phyloP scores from a whole-genome alignment of 495 filamentous ascomycete species.

The Neurospora africana region DNA sequence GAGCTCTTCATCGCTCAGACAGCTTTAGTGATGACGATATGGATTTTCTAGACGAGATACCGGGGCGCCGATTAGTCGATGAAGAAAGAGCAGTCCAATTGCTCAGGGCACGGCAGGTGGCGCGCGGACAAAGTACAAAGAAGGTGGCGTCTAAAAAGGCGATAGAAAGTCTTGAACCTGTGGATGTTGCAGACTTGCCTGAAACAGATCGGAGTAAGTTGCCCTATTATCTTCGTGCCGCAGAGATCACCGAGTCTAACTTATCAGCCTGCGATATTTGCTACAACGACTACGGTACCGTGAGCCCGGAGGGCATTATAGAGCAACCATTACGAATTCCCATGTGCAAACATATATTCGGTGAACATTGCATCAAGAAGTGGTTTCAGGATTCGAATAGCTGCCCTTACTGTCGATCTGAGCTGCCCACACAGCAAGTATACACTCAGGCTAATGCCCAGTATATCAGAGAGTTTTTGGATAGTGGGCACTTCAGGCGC shows the following conservation, averaged over 20 bases:
- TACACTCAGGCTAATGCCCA: constrained; percentile 3
- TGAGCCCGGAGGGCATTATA: constrained; percentile 40
- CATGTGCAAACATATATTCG: constrained; percentile 49
- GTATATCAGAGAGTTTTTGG: constrained; percentile 13
- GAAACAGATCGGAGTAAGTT: constrained; percentile 39
- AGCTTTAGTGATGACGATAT: constrained; percentile 20
- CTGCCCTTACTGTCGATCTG: constrained; percentile 49
- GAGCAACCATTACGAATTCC: constrained; percentile 43
- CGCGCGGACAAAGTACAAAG: constrained; percentile 27
- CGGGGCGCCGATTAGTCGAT: background rate
- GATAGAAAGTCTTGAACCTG: constrained; percentile 32
- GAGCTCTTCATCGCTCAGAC: constrained; percentile 3
- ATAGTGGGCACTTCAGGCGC: background rate
- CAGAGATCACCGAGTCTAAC: background rate
- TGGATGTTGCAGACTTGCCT: constrained; percentile 30
- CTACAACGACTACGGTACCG: constrained; percentile 44
- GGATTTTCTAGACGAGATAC: constrained; percentile 6
- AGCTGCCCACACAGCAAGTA: constrained; percentile 38
- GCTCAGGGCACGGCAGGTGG: constrained; percentile 17
- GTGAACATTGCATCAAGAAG: constrained; percentile 49
- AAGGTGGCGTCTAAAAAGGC: constrained; percentile 39
- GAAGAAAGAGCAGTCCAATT: constrained; percentile 4
- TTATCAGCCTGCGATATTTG: constrained; percentile 43
- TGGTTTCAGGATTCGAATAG: constrained; percentile 50
- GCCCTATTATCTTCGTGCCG: background rate